These are phyloP conservation scores for Diversispora epigaea DNA, from an alignment of 192 early-diverging fungal species.

Conservation along the genomic window DNA sequence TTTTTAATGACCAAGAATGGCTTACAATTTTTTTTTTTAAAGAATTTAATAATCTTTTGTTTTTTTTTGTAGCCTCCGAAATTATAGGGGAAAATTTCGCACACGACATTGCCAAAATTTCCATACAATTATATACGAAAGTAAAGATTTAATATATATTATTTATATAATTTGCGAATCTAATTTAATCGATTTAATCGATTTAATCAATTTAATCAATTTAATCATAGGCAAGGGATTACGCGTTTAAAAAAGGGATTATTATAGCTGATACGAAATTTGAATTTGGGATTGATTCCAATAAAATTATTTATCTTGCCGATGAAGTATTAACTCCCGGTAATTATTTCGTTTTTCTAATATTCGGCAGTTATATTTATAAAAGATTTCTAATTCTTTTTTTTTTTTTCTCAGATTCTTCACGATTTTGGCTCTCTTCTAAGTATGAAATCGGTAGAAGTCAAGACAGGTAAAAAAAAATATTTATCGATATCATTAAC, in stretches of 20 bases:
- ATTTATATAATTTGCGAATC: conserved; percentile 91
- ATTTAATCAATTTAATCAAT: conserved; percentile 71
- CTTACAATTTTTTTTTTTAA: conserved; percentile 1
- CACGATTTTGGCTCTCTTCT: conserved; percentile 92
- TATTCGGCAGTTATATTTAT: background rate
- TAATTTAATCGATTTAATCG: conserved; percentile 97
- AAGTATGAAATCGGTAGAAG: conserved; percentile 73
- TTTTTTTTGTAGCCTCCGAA: conserved; percentile 50
- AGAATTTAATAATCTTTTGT: background rate
- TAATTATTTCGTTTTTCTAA: conserved; percentile 34
- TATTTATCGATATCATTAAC: background rate
- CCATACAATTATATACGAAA: conserved; percentile 80
- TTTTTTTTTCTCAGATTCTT: conserved; percentile 74
- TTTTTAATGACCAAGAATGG: conserved; percentile 24
- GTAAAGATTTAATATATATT: conserved; percentile 70
- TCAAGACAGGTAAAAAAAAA: conserved; percentile 62
- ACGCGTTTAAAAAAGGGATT: conserved; percentile 81
- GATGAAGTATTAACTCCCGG: conserved; percentile 98
- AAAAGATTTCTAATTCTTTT: conserved; percentile 1
- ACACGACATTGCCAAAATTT: conserved; percentile 67
- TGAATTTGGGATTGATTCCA: conserved; percentile 93
- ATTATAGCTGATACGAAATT: conserved; percentile 99
- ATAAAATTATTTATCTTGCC: conserved; percentile 79
- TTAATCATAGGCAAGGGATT: conserved; percentile 70
- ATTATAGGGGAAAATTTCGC: conserved; percentile 85